phyloP scores from a whole-genome alignment of 192 early-diverging fungal genomes.

The Gamsiella multidivaricata region DNA sequence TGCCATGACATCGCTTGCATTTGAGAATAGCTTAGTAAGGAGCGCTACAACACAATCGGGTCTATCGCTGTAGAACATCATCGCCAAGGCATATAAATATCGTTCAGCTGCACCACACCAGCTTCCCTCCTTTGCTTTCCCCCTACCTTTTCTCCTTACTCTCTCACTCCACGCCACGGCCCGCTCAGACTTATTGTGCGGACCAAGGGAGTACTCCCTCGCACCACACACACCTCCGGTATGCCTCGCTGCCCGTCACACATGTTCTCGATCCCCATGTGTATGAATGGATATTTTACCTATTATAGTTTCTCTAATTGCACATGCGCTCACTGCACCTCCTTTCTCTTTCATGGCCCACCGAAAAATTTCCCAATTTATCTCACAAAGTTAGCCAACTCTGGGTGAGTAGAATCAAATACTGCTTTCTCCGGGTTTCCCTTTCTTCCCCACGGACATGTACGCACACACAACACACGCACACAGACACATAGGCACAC shows the following conservation, averaged over 20 bases:
- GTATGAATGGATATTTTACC: background rate
- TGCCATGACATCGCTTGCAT: too few species aligned
- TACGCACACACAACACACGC: background rate
- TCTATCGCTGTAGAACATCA: too few species aligned
- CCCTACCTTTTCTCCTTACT: background rate
- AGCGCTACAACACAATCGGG: too few species aligned
- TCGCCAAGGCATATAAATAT: too few species aligned
- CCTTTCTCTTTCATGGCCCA: background rate
- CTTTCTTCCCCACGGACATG: background rate
- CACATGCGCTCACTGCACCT: background rate
- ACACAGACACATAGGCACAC: background rate
- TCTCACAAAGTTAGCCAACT: conserved; percentile 27
- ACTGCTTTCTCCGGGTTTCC: conserved; percentile 22
- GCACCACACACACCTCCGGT: too few species aligned
- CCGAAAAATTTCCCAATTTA: conserved; percentile 17
- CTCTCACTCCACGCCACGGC: too few species aligned
- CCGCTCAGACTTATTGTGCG: too few species aligned
- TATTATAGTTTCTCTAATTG: conserved; percentile 3
- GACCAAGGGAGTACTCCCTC: too few species aligned
- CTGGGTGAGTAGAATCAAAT: conserved; percentile 4
- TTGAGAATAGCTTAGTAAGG: too few species aligned
- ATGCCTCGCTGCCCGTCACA: too few species aligned
- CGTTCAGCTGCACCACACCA: too few species aligned
- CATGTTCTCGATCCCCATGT: background rate
- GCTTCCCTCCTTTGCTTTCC: background rate